These are phyloP conservation scores for Parafenestella ontariensis DNA, from an alignment of 2,329 filamentous ascomycete genomes.

Conservation along the genomic window DNA sequence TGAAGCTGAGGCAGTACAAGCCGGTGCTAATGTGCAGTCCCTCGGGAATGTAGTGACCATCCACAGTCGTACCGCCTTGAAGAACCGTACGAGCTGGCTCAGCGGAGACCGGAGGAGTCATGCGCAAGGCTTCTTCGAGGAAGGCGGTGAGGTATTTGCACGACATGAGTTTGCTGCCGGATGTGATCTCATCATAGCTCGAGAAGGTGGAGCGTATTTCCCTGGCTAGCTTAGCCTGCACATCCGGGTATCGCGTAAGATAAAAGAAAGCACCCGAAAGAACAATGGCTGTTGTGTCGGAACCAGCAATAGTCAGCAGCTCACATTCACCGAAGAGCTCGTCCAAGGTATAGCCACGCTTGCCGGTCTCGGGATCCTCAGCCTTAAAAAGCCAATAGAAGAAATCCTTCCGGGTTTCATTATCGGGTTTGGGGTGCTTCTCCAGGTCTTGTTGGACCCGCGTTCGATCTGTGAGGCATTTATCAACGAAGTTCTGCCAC, in stretches of 20 bases:
- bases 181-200: slow-evolving; percentile 23
- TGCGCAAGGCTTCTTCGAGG: slow-evolving; percentile 31
- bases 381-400: slow-evolving; percentile 52
- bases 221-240: slow-evolving; percentile 22
- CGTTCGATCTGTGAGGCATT: slow-evolving; percentile 21
- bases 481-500: slow-evolving; percentile 25
- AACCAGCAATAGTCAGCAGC: slow-evolving; percentile 32
- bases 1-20: slow-evolving; percentile 24
- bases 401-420: slow-evolving; percentile 48
- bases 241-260: slow-evolving; percentile 16
- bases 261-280: slow-evolving; percentile 31
- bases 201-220: slow-evolving; percentile 27
- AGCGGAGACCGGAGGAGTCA: slow-evolving; percentile 27
- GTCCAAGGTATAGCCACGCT: slow-evolving; percentile 40
- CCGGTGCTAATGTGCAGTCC: slow-evolving; percentile 22
- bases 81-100: slow-evolving; percentile 32
- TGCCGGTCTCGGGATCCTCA: slow-evolving; percentile 49
- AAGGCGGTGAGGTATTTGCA: slow-evolving; percentile 32
- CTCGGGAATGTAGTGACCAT: slow-evolving; percentile 26
- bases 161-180: slow-evolving; percentile 19
- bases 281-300: slow-evolving; percentile 30
- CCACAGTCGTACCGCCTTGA: slow-evolving; percentile 23
- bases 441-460: slow-evolving; percentile 19
- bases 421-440: slow-evolving; percentile 19
- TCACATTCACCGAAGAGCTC: slow-evolving; percentile 48